These are phyloP conservation scores for Chamaecrista fasciculata DNA, from an alignment of 306 rosid genomes.

Conservation along the genomic window DNA sequence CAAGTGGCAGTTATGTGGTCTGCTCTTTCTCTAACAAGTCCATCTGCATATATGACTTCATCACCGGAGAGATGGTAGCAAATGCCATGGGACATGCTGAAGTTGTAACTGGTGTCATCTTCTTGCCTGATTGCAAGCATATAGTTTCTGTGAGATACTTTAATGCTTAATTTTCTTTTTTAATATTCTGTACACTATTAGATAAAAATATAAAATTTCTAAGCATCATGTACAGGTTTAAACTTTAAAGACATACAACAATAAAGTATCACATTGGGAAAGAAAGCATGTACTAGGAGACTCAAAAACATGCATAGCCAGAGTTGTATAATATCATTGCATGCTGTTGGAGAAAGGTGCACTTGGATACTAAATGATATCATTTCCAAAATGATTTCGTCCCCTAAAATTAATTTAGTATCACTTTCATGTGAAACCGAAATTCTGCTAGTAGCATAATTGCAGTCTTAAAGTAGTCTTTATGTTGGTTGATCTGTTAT, in stretches of 20 bases:
- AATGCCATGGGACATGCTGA: constrained; percentile 77
- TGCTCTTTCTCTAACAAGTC: constrained; percentile 77
- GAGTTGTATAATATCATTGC: not conserved
- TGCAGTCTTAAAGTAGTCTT: not conserved
- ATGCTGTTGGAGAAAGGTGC: not conserved
- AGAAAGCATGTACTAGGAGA: not conserved
- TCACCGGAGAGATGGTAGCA: constrained; percentile 62
- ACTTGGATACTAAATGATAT: not conserved
- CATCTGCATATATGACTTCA: constrained; percentile 58
- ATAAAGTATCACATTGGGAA: not conserved
- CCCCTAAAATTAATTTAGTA: not conserved
- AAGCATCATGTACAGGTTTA: no score
- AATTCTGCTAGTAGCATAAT: not conserved
- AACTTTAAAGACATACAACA: constrained; percentile 3
- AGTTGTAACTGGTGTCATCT: constrained; percentile 73
- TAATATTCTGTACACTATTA: not conserved
- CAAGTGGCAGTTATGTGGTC: constrained; percentile 64
- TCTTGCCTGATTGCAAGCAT: constrained; percentile 77
- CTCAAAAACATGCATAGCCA: not conserved
- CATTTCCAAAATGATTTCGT: not conserved
- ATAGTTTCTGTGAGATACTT: constrained; percentile 62
- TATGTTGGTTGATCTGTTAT: not conserved
- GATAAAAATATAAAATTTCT: constrained; percentile 8
- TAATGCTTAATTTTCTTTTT: constrained; percentile 18
- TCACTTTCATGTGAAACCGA: constrained; percentile 2